Percentiles rank a stretch among this genome's conserved stretches.
Conservation (phyloP, 176 grass and related monocot species). For the Musa schizocarpa region DNA sequence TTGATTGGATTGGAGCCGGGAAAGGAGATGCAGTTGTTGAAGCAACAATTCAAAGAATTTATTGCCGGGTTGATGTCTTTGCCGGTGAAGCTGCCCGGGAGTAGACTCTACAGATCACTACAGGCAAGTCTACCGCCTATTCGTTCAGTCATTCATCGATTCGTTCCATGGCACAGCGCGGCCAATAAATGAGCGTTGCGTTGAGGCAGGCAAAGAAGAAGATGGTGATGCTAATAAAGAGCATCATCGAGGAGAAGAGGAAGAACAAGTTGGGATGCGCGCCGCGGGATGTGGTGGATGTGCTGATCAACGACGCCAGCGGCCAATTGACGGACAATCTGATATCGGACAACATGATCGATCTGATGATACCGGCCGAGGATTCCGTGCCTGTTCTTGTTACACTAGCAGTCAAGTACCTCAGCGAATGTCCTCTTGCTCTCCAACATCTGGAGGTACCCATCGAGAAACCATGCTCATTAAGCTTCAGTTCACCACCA, state of each 20-base stretch:
- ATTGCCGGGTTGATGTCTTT: slow-evolving; percentile 91
- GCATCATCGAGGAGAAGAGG: slow-evolving; percentile 87
- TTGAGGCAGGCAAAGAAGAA: slow-evolving; percentile 78
- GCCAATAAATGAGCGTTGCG: neutral
- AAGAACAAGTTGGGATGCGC: neutral
- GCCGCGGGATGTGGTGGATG: slow-evolving; percentile 51
- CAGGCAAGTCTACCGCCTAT: slow-evolving; percentile 30
- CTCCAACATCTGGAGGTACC: slow-evolving; percentile 67
- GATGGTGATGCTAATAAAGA: slow-evolving; percentile 68
- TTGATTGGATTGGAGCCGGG: slow-evolving; percentile 86
- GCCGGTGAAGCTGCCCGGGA: slow-evolving; percentile 88
- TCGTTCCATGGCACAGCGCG: too few relatives aligned
- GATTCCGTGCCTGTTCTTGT: slow-evolving; percentile 92
- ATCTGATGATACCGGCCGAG: slow-evolving; percentile 97
- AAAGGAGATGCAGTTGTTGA: slow-evolving; percentile 76
- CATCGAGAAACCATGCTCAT: too few relatives aligned
- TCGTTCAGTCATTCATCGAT: too few relatives aligned
- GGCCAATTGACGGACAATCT: slow-evolving; percentile 70
- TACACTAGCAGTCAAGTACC: slow-evolving; percentile 85
- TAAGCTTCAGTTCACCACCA: too few relatives aligned
- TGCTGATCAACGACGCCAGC: slow-evolving; percentile 51
- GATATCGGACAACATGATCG: slow-evolving; percentile 97
- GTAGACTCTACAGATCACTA: slow-evolving; percentile 71
- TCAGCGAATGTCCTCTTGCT: slow-evolving; percentile 78
- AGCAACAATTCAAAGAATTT: slow-evolving; percentile 91